Base-by-base conservation (phyloP, 129 eudicot species). In the Tanacetum coccineum region DNA sequence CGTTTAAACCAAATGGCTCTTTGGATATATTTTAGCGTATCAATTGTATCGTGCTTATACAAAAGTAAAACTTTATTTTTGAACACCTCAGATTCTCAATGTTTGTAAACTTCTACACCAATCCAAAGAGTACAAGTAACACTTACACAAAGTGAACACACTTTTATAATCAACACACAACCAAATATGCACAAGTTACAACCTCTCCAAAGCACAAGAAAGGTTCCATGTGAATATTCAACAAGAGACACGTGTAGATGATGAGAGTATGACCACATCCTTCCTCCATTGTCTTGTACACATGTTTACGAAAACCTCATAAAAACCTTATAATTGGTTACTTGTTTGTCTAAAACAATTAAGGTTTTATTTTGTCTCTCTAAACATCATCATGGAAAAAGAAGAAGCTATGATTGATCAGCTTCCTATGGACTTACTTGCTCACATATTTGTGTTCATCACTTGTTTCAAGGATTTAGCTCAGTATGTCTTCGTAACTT, bases 401-500 rank as follows among this genome's bases (percentile, higher is more conserved):
- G 79, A 70, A 74, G 95, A 83, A 25, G 77, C 88, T 13, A 80
- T 79, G 48, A 87, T 94, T 64, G 99, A 89, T 13, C 73, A 81
- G 70, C 92, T 94, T 50, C 99, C 99, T 20, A 68, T 84, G 78
- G 99, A 94, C 79, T 61, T 94, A 1, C 75, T 89, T 70, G 83
- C 97, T 56, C 97, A 94, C 40, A 84, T 89, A 49, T 83, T 94
- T 78, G 64, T 84, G 52, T 78, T 84, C 52, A 30, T 89, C 79
- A 73, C 96, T 63, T 89, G 87, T 74, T 94, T 94, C 87, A 84
- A 85, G 63, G 95, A 94, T 80, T 84, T 94, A 80, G 96, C 99
- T 57, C 88, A 80, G 97, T 94, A 78, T 25, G 66, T 58, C 26
- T 25, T 36, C 42, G 1, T 36, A 36, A 36, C 42, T 21, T 54